Base-by-base conservation (phyloP, 2,329 filamentous ascomycete species). In the Neocatenulostroma microsporum region DNA sequence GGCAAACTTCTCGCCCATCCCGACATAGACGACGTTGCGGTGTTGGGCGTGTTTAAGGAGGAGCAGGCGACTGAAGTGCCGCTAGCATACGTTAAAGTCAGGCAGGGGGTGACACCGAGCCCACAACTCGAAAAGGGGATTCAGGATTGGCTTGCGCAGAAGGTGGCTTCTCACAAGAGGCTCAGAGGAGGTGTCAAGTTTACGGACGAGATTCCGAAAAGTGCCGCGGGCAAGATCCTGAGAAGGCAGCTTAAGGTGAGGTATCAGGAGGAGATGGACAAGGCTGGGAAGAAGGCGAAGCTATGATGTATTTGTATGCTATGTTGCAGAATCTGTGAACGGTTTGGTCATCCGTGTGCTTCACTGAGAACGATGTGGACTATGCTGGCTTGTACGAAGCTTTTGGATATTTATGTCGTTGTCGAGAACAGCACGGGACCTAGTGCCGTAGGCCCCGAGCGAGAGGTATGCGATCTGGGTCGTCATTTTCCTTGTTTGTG, bases 301-400 rank as follows among this genome's bases (percentile, higher is more conserved):
- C 44, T 69, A 49, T 68, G 58, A 38, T 5, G 25, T 27, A 11
- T n/a, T 5, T 20, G 29, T n/a, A n/a, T n/a, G n/a, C n/a, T n/a
- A n/a, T n/a, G n/a, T n/a, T n/a, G n/a, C n/a, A n/a, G n/a, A n/a
- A n/a, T n/a, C n/a, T n/a, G n/a, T n/a, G n/a, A n/a, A n/a, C n/a
- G n/a, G n/a, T n/a, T n/a, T n/a, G n/a, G n/a, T n/a, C n/a, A n/a
- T n/a, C n/a, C n/a, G n/a, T n/a, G n/a, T n/a, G n/a, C n/a, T n/a
- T n/a, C n/a, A n/a, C n/a, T n/a, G 75, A 75, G 8, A 76, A 80
- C 40, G 60, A 76, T 11, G 57, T 78, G n/a, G 75, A 76, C 51
- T 78, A 76, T 40, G 76, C 80, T 41, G 61, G 78, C 10, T 78
- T n/a, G n/a, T n/a, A n/a, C n/a, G n/a, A n/a, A n/a, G n/a, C n/a